Percentiles rank a stretch among this genome's conserved stretches.
Evolutionary conservation across 371 early-diverging fungal species (phyloP).

Genomic region (Saksenaea vasiformis): DNA sequence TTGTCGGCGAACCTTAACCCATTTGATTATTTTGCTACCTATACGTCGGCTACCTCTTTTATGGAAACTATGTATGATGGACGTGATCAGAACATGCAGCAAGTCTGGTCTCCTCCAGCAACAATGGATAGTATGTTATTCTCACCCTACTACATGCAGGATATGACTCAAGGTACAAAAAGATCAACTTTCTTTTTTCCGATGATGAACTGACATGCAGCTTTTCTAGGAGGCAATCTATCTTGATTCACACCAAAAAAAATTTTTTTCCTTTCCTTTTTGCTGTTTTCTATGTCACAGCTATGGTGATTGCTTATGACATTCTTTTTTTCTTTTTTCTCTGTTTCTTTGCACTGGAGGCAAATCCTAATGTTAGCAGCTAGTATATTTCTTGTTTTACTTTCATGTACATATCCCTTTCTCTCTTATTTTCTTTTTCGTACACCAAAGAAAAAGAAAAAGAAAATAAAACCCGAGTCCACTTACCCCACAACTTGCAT

Average conservation of each 20-base stretch:
- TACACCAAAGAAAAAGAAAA: background rate
- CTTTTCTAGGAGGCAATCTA: background rate
- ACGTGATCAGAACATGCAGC: slow-evolving; percentile 7
- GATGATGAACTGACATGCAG: background rate
- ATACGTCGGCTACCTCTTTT: background rate
- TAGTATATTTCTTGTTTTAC: background rate
- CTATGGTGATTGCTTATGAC: slow-evolving; percentile 4
- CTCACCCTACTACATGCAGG: slow-evolving; percentile 12
- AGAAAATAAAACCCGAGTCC: background rate
- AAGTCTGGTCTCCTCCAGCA: background rate
- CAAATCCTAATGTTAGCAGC: background rate
- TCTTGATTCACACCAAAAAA: background rate
- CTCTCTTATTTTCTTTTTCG: background rate
- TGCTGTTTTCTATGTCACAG: slow-evolving; percentile 1
- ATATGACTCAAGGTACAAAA: slow-evolving; percentile 7
- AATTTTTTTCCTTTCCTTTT: background rate
- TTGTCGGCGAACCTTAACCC: background rate
- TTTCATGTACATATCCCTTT: slow-evolving; percentile 5
- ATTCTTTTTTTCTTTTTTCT: background rate
- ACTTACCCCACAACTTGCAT: background rate
- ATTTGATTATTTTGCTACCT: slow-evolving; percentile 3
- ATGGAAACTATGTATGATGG: slow-evolving; percentile 6
- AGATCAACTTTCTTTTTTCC: background rate
- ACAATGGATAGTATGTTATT: slow-evolving; percentile 9
- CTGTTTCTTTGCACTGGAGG: background rate